Conservation (phyloP, 768 basidiomycete species). For the Dentipellis sp. region DNA sequence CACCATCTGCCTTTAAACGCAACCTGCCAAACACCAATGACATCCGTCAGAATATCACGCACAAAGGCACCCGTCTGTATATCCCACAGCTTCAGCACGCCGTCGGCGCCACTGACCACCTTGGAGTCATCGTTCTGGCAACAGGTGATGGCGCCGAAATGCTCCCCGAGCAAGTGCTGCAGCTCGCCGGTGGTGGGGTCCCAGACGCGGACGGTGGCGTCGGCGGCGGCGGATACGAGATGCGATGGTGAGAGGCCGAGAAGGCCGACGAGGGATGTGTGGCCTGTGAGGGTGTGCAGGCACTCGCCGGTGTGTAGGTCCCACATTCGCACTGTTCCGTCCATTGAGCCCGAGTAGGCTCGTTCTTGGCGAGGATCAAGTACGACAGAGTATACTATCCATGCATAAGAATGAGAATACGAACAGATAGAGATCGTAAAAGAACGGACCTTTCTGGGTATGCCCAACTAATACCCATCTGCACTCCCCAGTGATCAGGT, state of each 20-base stretch:
- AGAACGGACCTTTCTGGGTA: constrained; percentile 73
- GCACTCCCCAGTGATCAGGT: constrained; percentile 75
- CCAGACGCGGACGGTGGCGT: constrained; percentile 93
- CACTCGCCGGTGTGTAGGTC: constrained; percentile 75
- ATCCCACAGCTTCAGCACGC: constrained; percentile 98
- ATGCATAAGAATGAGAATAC: background rate
- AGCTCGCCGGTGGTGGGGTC: constrained; percentile 78
- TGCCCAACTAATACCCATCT: constrained; percentile 80
- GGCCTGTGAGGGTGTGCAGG: constrained; percentile 75
- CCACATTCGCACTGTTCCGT: constrained; percentile 95
- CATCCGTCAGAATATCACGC: constrained; percentile 81
- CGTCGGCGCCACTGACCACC: constrained; percentile 91
- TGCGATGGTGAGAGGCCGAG: constrained; percentile 82
- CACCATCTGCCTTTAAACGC: constrained; percentile 91
- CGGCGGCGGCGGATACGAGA: constrained; percentile 93
- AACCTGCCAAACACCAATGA: constrained; percentile 97
- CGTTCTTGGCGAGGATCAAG: constrained; percentile 79
- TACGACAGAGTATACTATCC: constrained; percentile 88
- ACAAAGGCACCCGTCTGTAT: constrained; percentile 78
- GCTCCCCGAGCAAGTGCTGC: constrained; percentile 76
- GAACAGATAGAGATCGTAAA: background rate
- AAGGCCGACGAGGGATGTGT: constrained; percentile 91
- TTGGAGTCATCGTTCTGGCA: constrained; percentile 99
- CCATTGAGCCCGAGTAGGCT: constrained; percentile 97
- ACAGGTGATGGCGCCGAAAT: constrained; percentile 97